Conservation (phyloP, 495 filamentous ascomycete genomes). For the Aspergillus cristatus region DNA sequence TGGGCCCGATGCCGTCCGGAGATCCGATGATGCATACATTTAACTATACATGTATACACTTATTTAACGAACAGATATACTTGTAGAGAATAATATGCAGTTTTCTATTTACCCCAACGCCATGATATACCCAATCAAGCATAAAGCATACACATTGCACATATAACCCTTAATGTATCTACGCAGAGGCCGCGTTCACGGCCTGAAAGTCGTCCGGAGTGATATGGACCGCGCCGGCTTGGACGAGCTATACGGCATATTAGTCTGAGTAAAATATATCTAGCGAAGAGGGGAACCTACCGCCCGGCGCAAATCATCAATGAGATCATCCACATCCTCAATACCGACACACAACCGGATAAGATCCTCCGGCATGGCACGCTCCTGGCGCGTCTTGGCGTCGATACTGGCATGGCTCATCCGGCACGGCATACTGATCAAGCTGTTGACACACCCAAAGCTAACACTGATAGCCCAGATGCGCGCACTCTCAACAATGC, state of each 20-base stretch:
- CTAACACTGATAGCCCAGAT: conserved; percentile 93
- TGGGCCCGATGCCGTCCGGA: conserved; percentile 28
- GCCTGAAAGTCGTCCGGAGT: conserved; percentile 68
- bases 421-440: conserved; percentile 98
- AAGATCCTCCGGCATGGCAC: conserved; percentile 90
- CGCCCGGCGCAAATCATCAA: conserved; percentile 84
- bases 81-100: too few relatives aligned
- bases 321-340: conserved; percentile 85
- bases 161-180: too few relatives aligned
- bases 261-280: conserved; percentile 9
- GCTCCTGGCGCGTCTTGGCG: conserved; percentile 79
- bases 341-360: conserved; percentile 95
- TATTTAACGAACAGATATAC: background rate
- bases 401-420: conserved; percentile 99
- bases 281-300: conserved; percentile 47
- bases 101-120: too few relatives aligned
- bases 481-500: conserved; percentile 85
- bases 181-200: background rate
- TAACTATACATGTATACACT: background rate
- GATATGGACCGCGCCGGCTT: conserved; percentile 85
- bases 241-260: conserved; percentile 57
- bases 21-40: background rate
- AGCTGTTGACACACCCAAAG: conserved; percentile 94
- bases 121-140: too few relatives aligned
- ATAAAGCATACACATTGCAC: too few relatives aligned